Base-by-base conservation (phyloP, 2,329 filamentous ascomycete species). In the Nemania sp. region DNA sequence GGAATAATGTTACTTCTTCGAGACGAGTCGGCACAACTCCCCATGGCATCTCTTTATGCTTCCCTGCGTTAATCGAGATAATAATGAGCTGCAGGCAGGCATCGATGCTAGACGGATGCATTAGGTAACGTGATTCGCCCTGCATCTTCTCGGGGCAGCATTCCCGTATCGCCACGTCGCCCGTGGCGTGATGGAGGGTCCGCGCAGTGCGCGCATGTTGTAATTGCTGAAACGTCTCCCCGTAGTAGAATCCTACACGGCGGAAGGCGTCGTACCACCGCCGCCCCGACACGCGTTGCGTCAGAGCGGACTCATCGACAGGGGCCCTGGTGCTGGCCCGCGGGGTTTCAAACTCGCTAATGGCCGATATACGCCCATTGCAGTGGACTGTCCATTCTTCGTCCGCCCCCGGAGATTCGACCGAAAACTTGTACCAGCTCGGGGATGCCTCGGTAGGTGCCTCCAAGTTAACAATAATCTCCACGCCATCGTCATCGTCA, bases 71-170 rank as follows among this genome's bases (percentile, higher is more conserved):
- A 41, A 78, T 74, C n/a, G 77, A 73, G 1, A 72, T 74, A 45
- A 79, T 78, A 11, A 73, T 67, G 6, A 80, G 73, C 51, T 82
- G 80, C 3, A 82, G 67, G 20, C 66, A 69, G n/a, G 74, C 73
- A 67, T 84, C 82, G 15, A 84, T 74, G 15, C 75, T 74, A 0
- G 79, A 73, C 0, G 82, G 82, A 65, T 84, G 82, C 20, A 84
- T 66, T 11, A 77, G 68, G 45, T 82, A 77, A 0, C 79, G 76
- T 1, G 80, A 81, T 70, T 85, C 82, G 20, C 74, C 76, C 5
- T 66, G 49, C 56, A 71, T 69, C 22, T 55, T 29, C 29, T 51
- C 57, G 2, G 55, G 5, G 35, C 53, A 64, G 35, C 67, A 56
- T 58, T 73, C 64, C 26, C 62, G 60, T 27, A 70, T 24, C 5